Conservation (phyloP, 768 basidiomycete species). For the Porphyrellus cyaneotinctus region DNA sequence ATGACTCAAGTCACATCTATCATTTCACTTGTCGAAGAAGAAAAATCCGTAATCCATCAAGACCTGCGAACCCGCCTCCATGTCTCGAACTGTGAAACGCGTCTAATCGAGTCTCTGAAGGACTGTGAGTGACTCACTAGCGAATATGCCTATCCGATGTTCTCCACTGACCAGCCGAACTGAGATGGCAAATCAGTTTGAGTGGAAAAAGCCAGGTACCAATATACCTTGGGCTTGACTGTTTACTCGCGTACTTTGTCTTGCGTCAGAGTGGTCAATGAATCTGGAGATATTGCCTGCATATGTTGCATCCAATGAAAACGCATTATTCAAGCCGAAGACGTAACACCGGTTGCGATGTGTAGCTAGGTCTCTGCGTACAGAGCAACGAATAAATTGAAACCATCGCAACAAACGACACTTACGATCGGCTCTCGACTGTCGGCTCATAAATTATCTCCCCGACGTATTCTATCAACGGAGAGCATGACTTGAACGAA, state of each 20-base stretch:
- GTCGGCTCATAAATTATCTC: constrained; percentile 54
- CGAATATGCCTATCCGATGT: constrained; percentile 60
- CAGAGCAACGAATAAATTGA: background rate
- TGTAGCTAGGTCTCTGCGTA: constrained; percentile 39
- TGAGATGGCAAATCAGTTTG: constrained; percentile 21
- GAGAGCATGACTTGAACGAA: background rate
- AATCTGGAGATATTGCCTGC: constrained; percentile 64
- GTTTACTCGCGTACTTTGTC: constrained; percentile 33
- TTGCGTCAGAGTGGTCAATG: constrained; percentile 51
- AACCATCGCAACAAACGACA: constrained; percentile 1
- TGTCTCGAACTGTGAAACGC: constrained; percentile 31
- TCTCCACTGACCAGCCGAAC: constrained; percentile 63
- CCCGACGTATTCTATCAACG: constrained; percentile 57
- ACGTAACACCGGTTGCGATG: constrained; percentile 59
- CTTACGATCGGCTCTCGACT: constrained; percentile 49
- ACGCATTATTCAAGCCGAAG: constrained; percentile 46
- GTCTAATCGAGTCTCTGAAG: background rate
- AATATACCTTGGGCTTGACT: constrained; percentile 43
- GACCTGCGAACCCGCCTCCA: constrained; percentile 46
- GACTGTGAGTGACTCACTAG: constrained; percentile 9
- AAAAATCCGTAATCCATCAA: constrained; percentile 54
- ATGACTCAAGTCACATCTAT: background rate
- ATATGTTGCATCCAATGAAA: constrained; percentile 51
- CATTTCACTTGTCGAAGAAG: constrained; percentile 36
- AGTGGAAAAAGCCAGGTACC: background rate